These are phyloP conservation scores for Aureobasidium leucospermi DNA, from an alignment of 2,329 filamentous ascomycete species.

Conservation along the genomic window DNA sequence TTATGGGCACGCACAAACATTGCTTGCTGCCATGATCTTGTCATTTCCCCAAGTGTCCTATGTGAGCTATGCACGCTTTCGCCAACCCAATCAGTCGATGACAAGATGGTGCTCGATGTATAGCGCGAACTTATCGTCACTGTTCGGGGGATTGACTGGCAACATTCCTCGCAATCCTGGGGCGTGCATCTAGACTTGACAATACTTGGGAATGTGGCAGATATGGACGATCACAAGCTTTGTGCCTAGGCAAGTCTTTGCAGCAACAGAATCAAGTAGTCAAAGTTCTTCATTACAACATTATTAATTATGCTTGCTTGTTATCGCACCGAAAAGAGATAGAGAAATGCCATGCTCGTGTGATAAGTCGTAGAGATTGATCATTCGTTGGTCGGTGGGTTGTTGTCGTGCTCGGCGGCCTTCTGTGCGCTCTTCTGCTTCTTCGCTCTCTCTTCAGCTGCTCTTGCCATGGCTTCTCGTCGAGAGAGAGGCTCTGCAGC, in stretches of 20 bases:
- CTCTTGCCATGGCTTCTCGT: slow-evolving; percentile 67
- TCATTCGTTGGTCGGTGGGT: neutral
- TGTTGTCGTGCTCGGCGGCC: neutral
- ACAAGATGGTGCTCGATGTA: neutral
- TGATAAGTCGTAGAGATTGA: neutral
- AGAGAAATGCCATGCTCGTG: no score
- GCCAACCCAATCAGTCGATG: neutral
- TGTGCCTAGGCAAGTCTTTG: neutral
- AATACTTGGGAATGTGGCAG: neutral
- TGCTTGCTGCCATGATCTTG: neutral
- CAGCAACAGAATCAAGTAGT: neutral
- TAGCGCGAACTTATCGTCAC: neutral
- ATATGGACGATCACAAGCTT: neutral
- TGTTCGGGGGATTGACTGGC: neutral
- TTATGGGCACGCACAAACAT: neutral
- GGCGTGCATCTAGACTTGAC: neutral
- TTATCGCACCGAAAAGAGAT: neutral
- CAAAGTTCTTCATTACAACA: neutral
- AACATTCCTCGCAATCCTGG: neutral
- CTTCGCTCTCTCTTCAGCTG: slow-evolving; percentile 60
- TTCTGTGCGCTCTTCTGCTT: slow-evolving; percentile 40
- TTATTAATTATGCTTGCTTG: neutral
- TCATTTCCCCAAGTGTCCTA: neutral
- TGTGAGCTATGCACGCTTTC: neutral
- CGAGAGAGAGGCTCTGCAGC: slow-evolving; percentile 50